Evolutionary conservation across 2,329 filamentous ascomycete species (phyloP).

Genomic region (Calonectria pseudoturangicola): DNA sequence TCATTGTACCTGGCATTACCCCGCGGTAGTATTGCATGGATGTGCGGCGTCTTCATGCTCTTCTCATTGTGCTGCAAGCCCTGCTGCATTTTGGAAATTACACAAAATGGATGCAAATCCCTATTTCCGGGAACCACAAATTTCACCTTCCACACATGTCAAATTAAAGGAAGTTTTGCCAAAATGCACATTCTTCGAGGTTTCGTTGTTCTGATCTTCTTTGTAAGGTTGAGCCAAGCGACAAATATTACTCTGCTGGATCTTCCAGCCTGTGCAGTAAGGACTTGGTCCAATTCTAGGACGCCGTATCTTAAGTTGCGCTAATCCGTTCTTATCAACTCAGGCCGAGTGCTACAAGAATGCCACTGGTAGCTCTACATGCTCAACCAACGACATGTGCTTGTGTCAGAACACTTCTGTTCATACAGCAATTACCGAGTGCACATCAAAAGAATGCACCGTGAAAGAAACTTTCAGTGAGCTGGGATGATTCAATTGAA

Average conservation of each 20-base stretch:
- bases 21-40: not conserved
- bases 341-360: not conserved
- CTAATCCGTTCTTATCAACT: not conserved
- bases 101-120: not conserved
- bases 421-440: not conserved
- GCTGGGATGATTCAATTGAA: not conserved
- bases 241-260: not conserved
- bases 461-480: not conserved
- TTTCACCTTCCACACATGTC: not conserved
- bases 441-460: not conserved
- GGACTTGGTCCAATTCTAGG: not conserved
- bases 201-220: not conserved
- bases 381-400: not conserved
- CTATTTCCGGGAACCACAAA: not conserved
- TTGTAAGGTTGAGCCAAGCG: not conserved
- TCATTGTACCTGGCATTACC: not conserved
- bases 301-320: too few relatives aligned
- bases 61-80: too few relatives aligned
- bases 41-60: not conserved
- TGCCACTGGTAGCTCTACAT: not conserved
- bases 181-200: not conserved
- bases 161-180: not conserved
- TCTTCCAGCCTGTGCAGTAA: not conserved
- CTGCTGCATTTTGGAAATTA: not conserved
- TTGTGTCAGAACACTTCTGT: not conserved